These are phyloP conservation scores for Microdochium bolleyi DNA, from an alignment of 2,329 filamentous ascomycete species.

Conservation along the genomic window DNA sequence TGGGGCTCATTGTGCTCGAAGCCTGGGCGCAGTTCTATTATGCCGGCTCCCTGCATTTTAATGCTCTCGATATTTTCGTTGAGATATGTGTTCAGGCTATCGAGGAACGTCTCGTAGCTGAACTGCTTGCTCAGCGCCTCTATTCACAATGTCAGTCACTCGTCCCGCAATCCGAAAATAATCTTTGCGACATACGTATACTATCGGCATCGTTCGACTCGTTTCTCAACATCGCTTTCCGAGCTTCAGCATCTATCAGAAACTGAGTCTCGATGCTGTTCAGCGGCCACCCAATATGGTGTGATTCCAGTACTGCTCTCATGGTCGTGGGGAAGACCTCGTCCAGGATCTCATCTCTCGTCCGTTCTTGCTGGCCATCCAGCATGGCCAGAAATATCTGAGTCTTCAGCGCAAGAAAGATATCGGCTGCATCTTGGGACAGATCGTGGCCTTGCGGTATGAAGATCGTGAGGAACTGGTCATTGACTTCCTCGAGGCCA, in stretches of 20 bases:
- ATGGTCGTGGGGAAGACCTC: slow-evolving; percentile 18
- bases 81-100: slow-evolving; percentile 20
- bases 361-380: slow-evolving; percentile 16
- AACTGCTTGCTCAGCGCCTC: slow-evolving; percentile 19
- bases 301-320: slow-evolving; percentile 14
- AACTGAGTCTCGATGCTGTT: slow-evolving; percentile 17
- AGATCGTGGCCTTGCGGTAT: slow-evolving; percentile 16
- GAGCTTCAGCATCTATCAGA: slow-evolving; percentile 14
- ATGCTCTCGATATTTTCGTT: slow-evolving; percentile 22
- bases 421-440: slow-evolving; percentile 18
- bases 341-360: slow-evolving; percentile 16
- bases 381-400: slow-evolving; percentile 21
- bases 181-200: slow-evolving; percentile 13
- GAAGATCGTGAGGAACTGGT: slow-evolving; percentile 20
- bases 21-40: slow-evolving; percentile 10
- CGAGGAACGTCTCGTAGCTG: slow-evolving; percentile 22
- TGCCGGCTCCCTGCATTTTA: slow-evolving; percentile 14
- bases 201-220: slow-evolving; percentile 14
- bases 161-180: background rate
- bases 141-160: slow-evolving; percentile 7
- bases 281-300: slow-evolving; percentile 16
- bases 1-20: slow-evolving; percentile 10
- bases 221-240: slow-evolving; percentile 18
- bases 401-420: slow-evolving; percentile 21
- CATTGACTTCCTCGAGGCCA: slow-evolving; percentile 20